Base-by-base conservation (phyloP, 129 eudicot genomes). In the Centella asiatica region DNA sequence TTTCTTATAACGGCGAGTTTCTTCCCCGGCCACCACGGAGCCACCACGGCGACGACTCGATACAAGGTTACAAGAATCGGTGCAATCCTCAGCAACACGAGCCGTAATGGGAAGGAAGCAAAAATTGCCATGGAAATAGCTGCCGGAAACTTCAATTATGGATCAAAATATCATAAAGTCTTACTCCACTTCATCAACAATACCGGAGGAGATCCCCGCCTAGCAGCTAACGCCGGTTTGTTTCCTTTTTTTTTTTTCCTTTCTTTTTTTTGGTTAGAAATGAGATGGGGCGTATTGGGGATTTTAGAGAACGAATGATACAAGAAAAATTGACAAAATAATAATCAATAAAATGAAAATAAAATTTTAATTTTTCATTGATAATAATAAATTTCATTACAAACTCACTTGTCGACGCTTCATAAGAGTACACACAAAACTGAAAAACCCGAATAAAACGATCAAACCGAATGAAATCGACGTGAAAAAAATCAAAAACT, bases 101-200 rank as follows among this genome's bases (percentile, higher is more conserved):
- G 18, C 69, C 79, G 76, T 13, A 36, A 62, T 12, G 79, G 79
- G 12, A 78, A 69, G 47, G 79, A 78, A 33, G 36, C 36, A 44
- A 61, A 64, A 64, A 49, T 44, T 17, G 73, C 76, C 19, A 65
- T 78, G 46, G 58, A 44, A n/a, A 33, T 78, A 2, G 83, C 83
- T 54, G 62, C 44, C 36, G 25, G 45, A 18, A 60, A 69, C 23
- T 69, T 69, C 49, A 62, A 69, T 24, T 39, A 6, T 2, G 27
- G 1, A 1, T 57, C 69, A 4, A 31, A 1, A 6, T 15, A 61
- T 40, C 68, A 60, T 0, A 48, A 60, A 42, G 29, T 74, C 2
- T 1, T 3, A 10, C 18, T 74, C 22, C 59, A 67, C 31, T 74
- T 73, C 31, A 33, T 33, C 19, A 31, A 42, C 2, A 40, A 48